These are phyloP conservation scores for Solanum bukasovii DNA, from an alignment of 257 asterid genomes.

Conservation along the genomic window DNA sequence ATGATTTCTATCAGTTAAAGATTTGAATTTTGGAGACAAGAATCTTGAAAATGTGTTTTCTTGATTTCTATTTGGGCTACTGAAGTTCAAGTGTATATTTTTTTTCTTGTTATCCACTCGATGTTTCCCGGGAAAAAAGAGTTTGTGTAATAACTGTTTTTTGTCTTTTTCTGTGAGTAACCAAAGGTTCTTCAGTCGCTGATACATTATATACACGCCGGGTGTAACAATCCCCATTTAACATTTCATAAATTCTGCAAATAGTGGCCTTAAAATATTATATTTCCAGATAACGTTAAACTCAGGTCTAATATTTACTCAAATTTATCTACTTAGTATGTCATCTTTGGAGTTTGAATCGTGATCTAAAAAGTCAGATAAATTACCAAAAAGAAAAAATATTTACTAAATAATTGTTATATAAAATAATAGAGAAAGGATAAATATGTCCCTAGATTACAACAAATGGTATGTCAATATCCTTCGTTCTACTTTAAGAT, in stretches of 20 bases:
- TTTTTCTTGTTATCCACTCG: neutral
- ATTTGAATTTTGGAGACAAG: neutral
- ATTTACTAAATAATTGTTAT: too few relatives aligned
- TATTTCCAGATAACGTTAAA: neutral
- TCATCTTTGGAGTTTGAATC: neutral
- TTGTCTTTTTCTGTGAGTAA: neutral
- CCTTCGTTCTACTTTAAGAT: too few relatives aligned
- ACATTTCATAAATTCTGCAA: neutral
- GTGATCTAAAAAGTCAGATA: rapidly evolving
- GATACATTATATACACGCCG: neutral
- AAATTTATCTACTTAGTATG: neutral
- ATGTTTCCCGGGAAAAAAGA: neutral
- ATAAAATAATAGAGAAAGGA: too few relatives aligned
- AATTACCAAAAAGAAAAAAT: rapidly evolving
- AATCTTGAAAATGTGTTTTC: neutral
- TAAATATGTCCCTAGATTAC: too few relatives aligned
- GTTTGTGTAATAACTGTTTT: neutral
- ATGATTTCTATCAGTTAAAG: neutral
- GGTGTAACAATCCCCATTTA: neutral
- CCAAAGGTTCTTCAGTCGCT: neutral
- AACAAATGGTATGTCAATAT: too few relatives aligned
- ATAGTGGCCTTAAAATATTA: neutral
- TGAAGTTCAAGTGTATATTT: neutral
- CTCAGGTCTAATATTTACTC: neutral
- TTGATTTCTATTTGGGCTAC: neutral